A percentile compares a stretch with the other conserved stretches of the same genome.
These are phyloP conservation scores for Neofusicoccum sp. DNA, from an alignment of 2,329 filamentous ascomycete species.

Conservation along the genomic window DNA sequence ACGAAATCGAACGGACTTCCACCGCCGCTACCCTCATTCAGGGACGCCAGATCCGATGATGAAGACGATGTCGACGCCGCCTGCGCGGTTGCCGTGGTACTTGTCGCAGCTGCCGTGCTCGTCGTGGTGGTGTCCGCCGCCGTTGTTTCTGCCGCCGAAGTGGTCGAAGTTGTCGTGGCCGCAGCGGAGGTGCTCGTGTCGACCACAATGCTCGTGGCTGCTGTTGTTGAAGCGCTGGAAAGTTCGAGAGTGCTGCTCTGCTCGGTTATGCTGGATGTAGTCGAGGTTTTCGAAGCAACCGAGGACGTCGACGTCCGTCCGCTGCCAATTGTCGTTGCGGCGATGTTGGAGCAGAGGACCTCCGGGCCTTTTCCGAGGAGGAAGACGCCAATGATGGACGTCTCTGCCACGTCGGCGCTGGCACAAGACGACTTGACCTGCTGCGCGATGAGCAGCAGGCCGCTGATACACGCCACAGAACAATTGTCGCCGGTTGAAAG, in stretches of 20 bases:
- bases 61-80: slow-evolving; percentile 25
- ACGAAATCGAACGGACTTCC: slow-evolving; percentile 51
- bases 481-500: slow-evolving; percentile 28
- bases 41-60: slow-evolving; percentile 37
- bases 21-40: slow-evolving; percentile 37
- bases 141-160: slow-evolving; percentile 8
- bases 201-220: slow-evolving; percentile 21
- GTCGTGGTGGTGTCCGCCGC: background rate
- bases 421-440: slow-evolving; percentile 39
- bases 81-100: background rate
- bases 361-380: slow-evolving; percentile 42
- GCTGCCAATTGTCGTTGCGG: slow-evolving; percentile 24
- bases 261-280: slow-evolving; percentile 19
- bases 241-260: slow-evolving; percentile 19
- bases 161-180: slow-evolving; percentile 16
- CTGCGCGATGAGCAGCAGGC: slow-evolving; percentile 38
- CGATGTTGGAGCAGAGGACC: slow-evolving; percentile 43
- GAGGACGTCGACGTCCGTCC: slow-evolving; percentile 16
- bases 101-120: slow-evolving; percentile 3
- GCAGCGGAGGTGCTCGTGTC: slow-evolving; percentile 25
- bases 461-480: slow-evolving; percentile 43
- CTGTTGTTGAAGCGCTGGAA: slow-evolving; percentile 24
- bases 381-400: slow-evolving; percentile 47
- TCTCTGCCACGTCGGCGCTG: slow-evolving; percentile 38
- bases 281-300: slow-evolving; percentile 16